Evolutionary conservation across 2,329 filamentous ascomycete genomes (phyloP), one percentile per base, ranked within the genome.

Genomic region (Alternaria longipes): DNA sequence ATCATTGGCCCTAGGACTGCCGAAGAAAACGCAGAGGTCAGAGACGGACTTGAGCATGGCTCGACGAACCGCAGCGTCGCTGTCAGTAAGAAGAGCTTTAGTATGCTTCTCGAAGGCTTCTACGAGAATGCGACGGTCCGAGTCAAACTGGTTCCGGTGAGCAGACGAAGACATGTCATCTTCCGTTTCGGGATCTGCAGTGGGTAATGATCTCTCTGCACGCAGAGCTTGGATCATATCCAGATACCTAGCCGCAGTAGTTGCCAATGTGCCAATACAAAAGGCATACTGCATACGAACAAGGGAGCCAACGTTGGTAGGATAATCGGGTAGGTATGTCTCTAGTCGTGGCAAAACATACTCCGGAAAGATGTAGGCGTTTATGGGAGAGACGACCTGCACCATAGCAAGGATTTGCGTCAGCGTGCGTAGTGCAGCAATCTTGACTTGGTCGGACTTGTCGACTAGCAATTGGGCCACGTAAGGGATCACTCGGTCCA

Each of bases 21-120:
- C 93, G 68, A 99, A 98, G 79, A 99, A 98, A 67, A 97, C 89
- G 75, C 95, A 99, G 1, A 99, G 84, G 64, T 93, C 92, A 0
- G 94, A 91, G 0, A 99, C 94, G 8, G 95, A 98, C 8, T 91
- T 91, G 45, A 99, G 82, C 74, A 99, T 97, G 1, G 95, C 94
- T 61, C 95, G 87, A 45, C 94, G 90, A 22, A 99, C 96, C 36
- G 92, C 90, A 5, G 92, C 87, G 72, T 98, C 91, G 0, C 86
- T 83, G 71, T 99, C 96, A 50, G 95, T 96, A 22, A 99, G 87
- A 9, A 99, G 85, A 16, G 91, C 87, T 77, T 97, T 97, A 1
- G 93, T 95, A 73, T 98, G 94, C 8, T 85, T 84, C 78, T 97
- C 94, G 66, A 99, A 94, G 30, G 93, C 85, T 9, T 91, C 89